These are phyloP conservation scores for Malassezia furfur DNA, from an alignment of 1,284 basidiomycete species.

Conservation along the genomic window DNA sequence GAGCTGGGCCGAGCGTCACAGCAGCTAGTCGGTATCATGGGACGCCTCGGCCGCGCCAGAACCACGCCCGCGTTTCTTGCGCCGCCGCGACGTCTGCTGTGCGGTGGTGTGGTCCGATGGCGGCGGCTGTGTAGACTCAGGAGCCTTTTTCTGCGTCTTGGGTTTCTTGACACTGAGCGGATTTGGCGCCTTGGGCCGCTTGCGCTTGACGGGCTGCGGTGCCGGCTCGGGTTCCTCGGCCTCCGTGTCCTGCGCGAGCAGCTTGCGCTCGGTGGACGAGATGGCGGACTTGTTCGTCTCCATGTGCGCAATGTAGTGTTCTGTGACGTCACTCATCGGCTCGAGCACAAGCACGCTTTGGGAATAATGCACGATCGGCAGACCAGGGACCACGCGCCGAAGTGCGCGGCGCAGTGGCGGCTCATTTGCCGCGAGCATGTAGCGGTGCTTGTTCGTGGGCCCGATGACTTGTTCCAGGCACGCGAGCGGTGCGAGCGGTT, in stretches of 20 bases:
- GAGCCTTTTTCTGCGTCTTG: constrained; percentile 13
- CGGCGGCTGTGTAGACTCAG: background rate
- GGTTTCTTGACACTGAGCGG: constrained; percentile 83
- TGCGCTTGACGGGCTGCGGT: constrained; percentile 53
- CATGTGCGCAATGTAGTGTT: constrained; percentile 23
- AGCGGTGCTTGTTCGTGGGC: constrained; percentile 49
- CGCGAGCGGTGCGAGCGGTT: constrained; percentile 67
- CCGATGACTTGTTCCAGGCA: constrained; percentile 75
- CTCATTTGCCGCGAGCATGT: constrained; percentile 34
- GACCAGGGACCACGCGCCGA: constrained; percentile 21
- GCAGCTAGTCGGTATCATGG: background rate
- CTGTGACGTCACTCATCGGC: constrained; percentile 40
- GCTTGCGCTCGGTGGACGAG: constrained; percentile 17
- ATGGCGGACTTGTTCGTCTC: constrained; percentile 28
- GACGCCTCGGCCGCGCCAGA: background rate
- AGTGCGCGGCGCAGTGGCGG: constrained; percentile 22
- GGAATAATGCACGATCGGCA: constrained; percentile 42
- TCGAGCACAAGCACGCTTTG: constrained; percentile 45
- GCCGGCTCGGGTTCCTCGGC: constrained; percentile 11
- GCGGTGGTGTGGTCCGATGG: background rate
- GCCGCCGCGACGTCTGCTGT: constrained; percentile 1
- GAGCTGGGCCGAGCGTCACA: constrained; percentile 9
- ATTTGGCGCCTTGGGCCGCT: constrained; percentile 75
- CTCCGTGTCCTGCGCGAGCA: constrained; percentile 11
- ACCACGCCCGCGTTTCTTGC: constrained; percentile 16